Conservation (phyloP, 176 grass and related monocot species). For the Alloteropsis semialata region DNA sequence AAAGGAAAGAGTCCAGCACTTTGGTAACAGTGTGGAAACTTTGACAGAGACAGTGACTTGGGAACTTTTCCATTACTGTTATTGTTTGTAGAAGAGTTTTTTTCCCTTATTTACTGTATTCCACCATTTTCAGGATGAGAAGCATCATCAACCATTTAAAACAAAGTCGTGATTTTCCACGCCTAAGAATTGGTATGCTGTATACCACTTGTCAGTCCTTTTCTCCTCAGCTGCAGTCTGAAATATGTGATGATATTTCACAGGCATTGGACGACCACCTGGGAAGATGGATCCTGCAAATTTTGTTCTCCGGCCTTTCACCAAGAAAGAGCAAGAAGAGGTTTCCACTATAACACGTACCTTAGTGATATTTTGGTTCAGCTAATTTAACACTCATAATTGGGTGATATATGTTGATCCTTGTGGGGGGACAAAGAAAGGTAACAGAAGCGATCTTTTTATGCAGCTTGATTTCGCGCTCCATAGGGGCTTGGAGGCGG, state of each 20-base stretch:
- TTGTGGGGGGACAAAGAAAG: not conserved
- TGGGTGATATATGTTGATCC: not conserved
- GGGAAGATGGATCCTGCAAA: slow-evolving; percentile 96
- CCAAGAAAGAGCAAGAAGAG: slow-evolving; percentile 81
- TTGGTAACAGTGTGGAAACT: not conserved
- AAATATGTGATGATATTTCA: not conserved
- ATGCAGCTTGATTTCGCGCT: slow-evolving; percentile 81
- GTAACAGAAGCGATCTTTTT: not conserved
- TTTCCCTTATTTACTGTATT: not conserved
- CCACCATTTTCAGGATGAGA: slow-evolving; percentile 63
- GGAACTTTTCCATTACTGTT: not conserved
- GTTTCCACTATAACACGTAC: slow-evolving; percentile 30
- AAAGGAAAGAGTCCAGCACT: too few species aligned
- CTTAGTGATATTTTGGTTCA: not conserved
- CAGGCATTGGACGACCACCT: slow-evolving; percentile 86
- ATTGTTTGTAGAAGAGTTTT: not conserved
- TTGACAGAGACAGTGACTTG: not conserved
- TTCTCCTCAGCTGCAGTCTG: slow-evolving; percentile 2
- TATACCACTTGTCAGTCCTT: not conserved
- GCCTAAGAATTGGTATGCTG: slow-evolving; percentile 79
- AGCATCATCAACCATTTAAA: slow-evolving; percentile 91
- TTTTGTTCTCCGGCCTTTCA: slow-evolving; percentile 82
- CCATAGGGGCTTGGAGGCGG: slow-evolving; percentile 71
- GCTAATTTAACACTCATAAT: not conserved
- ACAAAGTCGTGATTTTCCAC: slow-evolving; percentile 73